A percentile compares a stretch with the other conserved stretches of the same genome.
These are phyloP conservation scores for Trichopus zeylanicus DNA, from an alignment of 116 monocot genomes.

Conservation along the genomic window DNA sequence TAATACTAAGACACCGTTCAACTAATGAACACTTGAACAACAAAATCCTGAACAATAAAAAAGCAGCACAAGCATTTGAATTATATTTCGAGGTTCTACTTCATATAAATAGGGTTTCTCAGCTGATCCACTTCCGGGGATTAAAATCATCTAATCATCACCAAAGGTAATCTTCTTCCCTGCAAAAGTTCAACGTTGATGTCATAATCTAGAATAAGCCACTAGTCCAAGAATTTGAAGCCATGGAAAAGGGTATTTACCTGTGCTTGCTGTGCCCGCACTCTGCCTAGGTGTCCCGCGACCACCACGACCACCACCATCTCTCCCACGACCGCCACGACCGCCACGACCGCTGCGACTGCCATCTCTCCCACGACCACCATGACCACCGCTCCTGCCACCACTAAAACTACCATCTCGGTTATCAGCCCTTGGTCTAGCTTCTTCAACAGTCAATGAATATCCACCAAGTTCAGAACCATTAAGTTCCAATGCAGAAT, in stretches of 20 bases:
- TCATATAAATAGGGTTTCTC: too few species aligned
- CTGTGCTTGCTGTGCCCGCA: not conserved
- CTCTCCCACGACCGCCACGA: conserved; percentile 9
- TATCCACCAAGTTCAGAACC: conserved; percentile 30
- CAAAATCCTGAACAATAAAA: too few species aligned
- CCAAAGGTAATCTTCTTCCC: not conserved
- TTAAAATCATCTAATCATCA: not conserved
- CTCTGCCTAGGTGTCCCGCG: conserved; percentile 2
- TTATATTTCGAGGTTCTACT: too few species aligned
- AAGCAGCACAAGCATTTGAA: too few species aligned
- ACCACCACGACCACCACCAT: conserved; percentile 11
- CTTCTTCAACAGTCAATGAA: conserved; percentile 28
- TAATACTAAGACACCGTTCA: too few species aligned
- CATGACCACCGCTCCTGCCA: conserved; percentile 8
- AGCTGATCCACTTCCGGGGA: too few species aligned
- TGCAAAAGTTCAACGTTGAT: too few species aligned
- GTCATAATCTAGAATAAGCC: not conserved
- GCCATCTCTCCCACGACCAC: conserved; percentile 13
- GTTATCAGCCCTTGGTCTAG: conserved; percentile 25
- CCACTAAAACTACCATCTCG: conserved; percentile 13
- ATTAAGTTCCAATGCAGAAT: conserved; percentile 32
- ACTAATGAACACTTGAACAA: too few species aligned
- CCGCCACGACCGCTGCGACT: conserved; percentile 18
- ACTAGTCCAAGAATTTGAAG: not conserved
- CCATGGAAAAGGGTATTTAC: not conserved